phyloP scores from a whole-genome alignment of 805 yeast species.

The Zygosaccharomyces rouxii region DNA sequence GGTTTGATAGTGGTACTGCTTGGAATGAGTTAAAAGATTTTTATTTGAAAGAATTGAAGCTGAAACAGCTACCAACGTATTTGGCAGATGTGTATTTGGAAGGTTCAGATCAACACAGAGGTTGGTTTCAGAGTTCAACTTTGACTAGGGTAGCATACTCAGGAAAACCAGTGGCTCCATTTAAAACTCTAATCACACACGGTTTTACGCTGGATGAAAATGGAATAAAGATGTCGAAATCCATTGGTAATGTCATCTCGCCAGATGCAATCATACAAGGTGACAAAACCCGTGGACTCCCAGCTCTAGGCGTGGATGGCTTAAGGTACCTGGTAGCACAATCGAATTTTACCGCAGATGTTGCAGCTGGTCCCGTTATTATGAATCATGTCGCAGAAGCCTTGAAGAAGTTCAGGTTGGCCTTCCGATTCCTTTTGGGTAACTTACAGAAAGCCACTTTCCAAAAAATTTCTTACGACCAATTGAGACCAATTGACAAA shows the following conservation, averaged over 20 bases:
- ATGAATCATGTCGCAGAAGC: constrained; percentile 74
- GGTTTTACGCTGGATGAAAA: constrained; percentile 88
- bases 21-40: constrained; percentile 53
- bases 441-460: constrained; percentile 50
- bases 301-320: constrained; percentile 84
- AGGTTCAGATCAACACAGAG: constrained; percentile 98
- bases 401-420: constrained; percentile 73
- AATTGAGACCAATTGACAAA: constrained; percentile 51
- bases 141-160: constrained; percentile 63
- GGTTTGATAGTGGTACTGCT: constrained; percentile 97
- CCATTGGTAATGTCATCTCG: constrained; percentile 73
- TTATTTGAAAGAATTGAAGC: constrained; percentile 34
- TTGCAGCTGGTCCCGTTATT: constrained; percentile 66
- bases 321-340: constrained; percentile 87
- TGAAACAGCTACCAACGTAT: constrained; percentile 37
- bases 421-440: constrained; percentile 78
- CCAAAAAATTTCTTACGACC: constrained; percentile 37
- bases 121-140: constrained; percentile 96
- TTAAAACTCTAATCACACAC: constrained; percentile 74
- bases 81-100: constrained; percentile 83
- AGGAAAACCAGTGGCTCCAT: constrained; percentile 51
- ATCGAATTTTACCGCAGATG: constrained; percentile 78
- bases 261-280: constrained; percentile 71
- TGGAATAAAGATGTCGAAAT: constrained; percentile 90
- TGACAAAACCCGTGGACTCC: constrained; percentile 43